Base-by-base conservation (phyloP, 1,284 basidiomycete genomes). In the Austropuccinia psidii region DNA sequence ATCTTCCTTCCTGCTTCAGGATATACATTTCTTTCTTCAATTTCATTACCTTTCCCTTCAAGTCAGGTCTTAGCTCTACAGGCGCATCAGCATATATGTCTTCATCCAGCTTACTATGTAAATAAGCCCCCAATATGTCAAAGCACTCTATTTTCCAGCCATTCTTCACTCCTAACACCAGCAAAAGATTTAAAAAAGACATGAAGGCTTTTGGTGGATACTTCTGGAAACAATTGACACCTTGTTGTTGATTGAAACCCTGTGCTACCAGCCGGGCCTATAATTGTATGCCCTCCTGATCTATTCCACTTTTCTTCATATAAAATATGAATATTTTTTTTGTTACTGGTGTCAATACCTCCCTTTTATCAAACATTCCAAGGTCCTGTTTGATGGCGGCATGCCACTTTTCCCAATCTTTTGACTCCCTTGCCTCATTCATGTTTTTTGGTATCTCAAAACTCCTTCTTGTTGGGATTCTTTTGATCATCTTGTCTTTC, bases 121-220 rank as follows among this genome's bases (percentile, higher is more conserved):
- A 37, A 52, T 67, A 67, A 33, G 65, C 65, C 21, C 47, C 49
- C n/a, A 33, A 37, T 6, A 67, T 37, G 54, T 67, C 65, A 67
- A 67, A 67, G 21, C 31, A 31, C 19, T 67, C 21, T 11, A 55
- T 55, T 37, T 43, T 24, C 65, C 65, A 67, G 19, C n/a, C 3
- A 35, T 39, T 37, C 17, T 21, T 54, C 21, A 27, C 49, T 35
- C 47, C 45, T 11, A 67, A 3, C 6, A 49, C 49, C 21, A 67
- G 31, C 19, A 66, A 31, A 37, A 52, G 9, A 7, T 31, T 9
- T 6, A 66, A 27, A 33, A 47, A 49, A 9, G 47, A 39, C 5
- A 66, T 21, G 15, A 37, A 43, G 49, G 61, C 61, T 8, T 37
- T 65, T 47, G 61, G 61, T 3, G 61, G 39, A 55, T 41, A 61